phyloP scores from a whole-genome alignment of 2,329 filamentous ascomycete genomes.

The Rutstroemia sp. region DNA sequence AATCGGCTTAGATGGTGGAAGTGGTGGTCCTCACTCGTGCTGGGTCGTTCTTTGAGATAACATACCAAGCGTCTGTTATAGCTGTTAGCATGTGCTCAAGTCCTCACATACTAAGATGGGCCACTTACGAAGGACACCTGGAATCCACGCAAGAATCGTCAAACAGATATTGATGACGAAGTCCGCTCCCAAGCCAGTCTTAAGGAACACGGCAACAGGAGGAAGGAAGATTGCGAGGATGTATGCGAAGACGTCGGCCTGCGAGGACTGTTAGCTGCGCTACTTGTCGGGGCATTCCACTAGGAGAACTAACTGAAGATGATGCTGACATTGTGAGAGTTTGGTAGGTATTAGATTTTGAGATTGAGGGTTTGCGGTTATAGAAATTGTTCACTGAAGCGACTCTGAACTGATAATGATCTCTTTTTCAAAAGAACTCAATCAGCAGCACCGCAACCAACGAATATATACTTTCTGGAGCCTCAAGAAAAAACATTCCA shows the following conservation, averaged over 20 bases:
- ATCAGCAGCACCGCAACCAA: no score
- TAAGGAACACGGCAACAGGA: conserved; percentile 30
- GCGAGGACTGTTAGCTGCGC: background rate
- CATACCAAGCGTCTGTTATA: conserved; percentile 24
- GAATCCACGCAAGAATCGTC: conserved; percentile 31
- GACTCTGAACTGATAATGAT: no score
- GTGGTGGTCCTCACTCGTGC: conserved; percentile 7
- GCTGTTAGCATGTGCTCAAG: background rate
- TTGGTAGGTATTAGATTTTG: background rate
- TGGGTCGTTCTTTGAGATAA: conserved; percentile 24
- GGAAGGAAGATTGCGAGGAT: conserved; percentile 26
- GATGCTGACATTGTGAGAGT: background rate
- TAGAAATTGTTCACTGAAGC: no score
- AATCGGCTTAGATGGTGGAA: background rate
- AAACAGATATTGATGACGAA: conserved; percentile 35
- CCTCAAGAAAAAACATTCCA: no score
- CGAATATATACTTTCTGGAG: no score
- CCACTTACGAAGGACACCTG: conserved; percentile 26
- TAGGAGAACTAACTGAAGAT: conserved; percentile 2
- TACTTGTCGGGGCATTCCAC: background rate
- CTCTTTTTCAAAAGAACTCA: no score
- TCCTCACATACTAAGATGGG: background rate
- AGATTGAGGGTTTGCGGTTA: no score
- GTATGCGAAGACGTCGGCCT: conserved; percentile 24
- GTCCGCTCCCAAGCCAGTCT: conserved; percentile 33